Evolutionary conservation across 257 asterid species (phyloP), one percentile per base, ranked within the genome.

Genomic region (Capsicum pubescens): DNA sequence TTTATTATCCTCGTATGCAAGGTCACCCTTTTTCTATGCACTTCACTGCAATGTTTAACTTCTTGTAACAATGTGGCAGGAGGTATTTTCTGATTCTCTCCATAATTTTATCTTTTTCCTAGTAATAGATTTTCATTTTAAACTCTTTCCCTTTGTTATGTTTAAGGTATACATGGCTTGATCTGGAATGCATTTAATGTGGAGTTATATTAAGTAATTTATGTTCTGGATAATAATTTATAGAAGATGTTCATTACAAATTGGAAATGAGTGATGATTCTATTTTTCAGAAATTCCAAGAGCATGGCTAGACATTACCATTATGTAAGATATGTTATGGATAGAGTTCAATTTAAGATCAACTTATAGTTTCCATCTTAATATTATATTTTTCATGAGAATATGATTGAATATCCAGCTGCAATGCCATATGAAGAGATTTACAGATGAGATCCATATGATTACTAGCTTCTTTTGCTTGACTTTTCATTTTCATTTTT

Each of bases 221-320:
- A 10, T 46, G 36, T 77, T 42, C 46, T 42, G 63, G 46, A 85
- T 88, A 42, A 78, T 90, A 96, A 98, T 88, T 94, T 82, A 98
- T 94, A 3, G 99, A 93, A 87, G 98, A 96, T 84, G 84, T 94
- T 90, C 89, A 93, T 80, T 98, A 93, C 92, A 92, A 92, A 86
- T 96, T 97, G 97, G 98, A 96, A 83, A 94, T 98, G 44, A 94
- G 98, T 85, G 98, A 96, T 87, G 92, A 92, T 89, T 98, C 98
- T 76, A 89, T 93, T 67, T 97, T 95, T 86, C 93, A 92, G 91
- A 96, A 96, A 91, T 91, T 96, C 80, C 98, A 94, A 79, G 97
- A 93, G 99, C 94, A 91, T 48, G 91, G 80, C 10, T 26, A 46
- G 12, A 19, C 60, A 70, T 46, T 84, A 42, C 72, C 74, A n/a